Base-by-base conservation (phyloP, 2,329 filamentous ascomycete genomes). In the Microdochium trichocladiopsis region DNA sequence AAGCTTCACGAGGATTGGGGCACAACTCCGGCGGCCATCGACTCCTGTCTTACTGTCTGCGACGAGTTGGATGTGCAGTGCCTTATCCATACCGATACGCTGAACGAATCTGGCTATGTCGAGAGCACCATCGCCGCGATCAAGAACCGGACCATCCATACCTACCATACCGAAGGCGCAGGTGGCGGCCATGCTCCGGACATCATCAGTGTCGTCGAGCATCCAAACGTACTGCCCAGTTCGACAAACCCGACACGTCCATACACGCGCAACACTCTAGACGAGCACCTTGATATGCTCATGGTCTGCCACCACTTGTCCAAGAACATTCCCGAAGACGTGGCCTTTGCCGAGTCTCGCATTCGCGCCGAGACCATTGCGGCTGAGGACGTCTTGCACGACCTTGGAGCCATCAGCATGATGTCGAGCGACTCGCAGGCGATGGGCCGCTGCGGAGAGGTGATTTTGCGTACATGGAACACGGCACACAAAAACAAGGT, bases 1-100 rank as follows among this genome's bases (percentile, higher is more conserved):
- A 97, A 97, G 69, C 77, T 97, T 6, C 93, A 97, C 68, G 93
- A 97, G 71, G 93, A 97, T 69, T 97, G 93, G 93, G 93, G 93
- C 51, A 84, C 81, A 22, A 96, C 93, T 1, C 93, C 93, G 0
- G 87, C 90, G 1, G 91, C 90, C 22, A 97, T 97, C 63, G 92
- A 97, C 67, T 79, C 87, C 2, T 96, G 93, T 63, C 78, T 95
- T 11, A 73, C 73, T 1, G 87, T 96, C 45, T 96, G 92, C 67
- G 93, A 97, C 62, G 87, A 95, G 65, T 82, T 90, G 52, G 93
- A 97, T 63, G 83, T 97, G 24, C 93, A 97, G 69, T 95, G 89
- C 58, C 82, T 96, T 58, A 95, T 97, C 61, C 93, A 96, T 68
- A 96, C 92, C 0, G 93, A 97, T 68, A 96, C 93, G 0, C 81